Evolutionary conservation across 805 yeast genomes (phyloP).

Genomic region (Metschnikowia picachoensis): DNA sequence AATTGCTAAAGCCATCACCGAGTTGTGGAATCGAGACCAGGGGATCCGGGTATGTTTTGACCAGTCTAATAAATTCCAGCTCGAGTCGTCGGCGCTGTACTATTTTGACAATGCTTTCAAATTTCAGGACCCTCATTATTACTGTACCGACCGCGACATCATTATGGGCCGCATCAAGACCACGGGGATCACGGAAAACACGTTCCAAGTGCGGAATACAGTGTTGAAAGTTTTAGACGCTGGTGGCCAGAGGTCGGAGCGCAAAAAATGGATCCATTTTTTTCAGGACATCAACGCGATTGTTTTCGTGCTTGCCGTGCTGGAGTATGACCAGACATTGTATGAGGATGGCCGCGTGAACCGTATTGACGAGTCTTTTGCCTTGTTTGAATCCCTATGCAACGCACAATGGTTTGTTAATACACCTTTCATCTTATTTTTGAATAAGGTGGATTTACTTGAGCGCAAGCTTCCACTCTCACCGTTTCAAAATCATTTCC

Average conservation of each 20-base stretch:
- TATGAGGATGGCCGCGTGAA: conserved; percentile 88
- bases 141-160: conserved; percentile 79
- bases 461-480: conserved; percentile 62
- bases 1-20: conserved; percentile 66
- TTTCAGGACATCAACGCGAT: conserved; percentile 88
- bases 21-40: conserved; percentile 65
- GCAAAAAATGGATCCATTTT: conserved; percentile 93
- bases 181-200: conserved; percentile 89
- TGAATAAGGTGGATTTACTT: conserved; percentile 85
- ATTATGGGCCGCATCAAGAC: conserved; percentile 90
- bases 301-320: conserved; percentile 80
- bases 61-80: conserved; percentile 72
- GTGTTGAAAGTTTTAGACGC: conserved; percentile 84
- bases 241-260: conserved; percentile 91
- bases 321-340: conserved; percentile 88
- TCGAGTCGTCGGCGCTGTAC: conserved; percentile 78
- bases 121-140: conserved; percentile 60
- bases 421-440: conserved; percentile 84
- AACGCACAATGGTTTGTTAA: conserved; percentile 81
- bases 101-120: conserved; percentile 71
- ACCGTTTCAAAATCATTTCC: conserved; percentile 70
- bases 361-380: conserved; percentile 86
- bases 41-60: conserved; percentile 61
- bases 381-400: conserved; percentile 76
- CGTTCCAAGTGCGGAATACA: conserved; percentile 60